Base-by-base conservation (phyloP, 2,329 filamentous ascomycete genomes). In the Cryoendolithus antarcticus region DNA sequence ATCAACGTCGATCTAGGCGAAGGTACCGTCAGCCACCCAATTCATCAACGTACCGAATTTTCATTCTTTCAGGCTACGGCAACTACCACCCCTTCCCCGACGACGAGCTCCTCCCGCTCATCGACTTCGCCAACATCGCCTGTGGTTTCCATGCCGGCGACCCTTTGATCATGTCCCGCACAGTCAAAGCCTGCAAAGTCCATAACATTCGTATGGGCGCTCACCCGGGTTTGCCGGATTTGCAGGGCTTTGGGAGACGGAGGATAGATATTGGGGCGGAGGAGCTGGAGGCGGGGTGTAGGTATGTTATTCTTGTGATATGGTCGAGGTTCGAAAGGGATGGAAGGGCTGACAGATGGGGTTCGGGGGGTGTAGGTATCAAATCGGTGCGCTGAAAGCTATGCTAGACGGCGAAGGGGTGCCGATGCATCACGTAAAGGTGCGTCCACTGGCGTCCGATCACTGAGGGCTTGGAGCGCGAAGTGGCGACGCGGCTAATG, bases 151-250 rank as follows among this genome's bases (percentile, higher is more conserved):
- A 56, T 37, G 52, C 50, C 27, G 71, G 74, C 31, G 77, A 81
- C 44, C 75, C 76, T 0, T 51, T 73, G n/a, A 75, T 78, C 39
- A 81, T 80, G 75, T 60, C 69, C 35, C 62, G 73, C 40, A 80
- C 75, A 0, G 69, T 80, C 9, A 62, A 60, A 7, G 61, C 69
- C 11, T 76, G 72, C 58, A 79, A 77, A 56, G 53, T 65, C 32
- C 67, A 76, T 55, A 64, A 64, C 41, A 67, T 80, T 43, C 65
- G 63, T 35, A 60, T 73, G 4, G 77, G 77, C 6, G 77, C 77
- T 0, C 77, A 82, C 48, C 77, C 77, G 0, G 75, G 75, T 2
- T 62, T 80, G 1, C 75, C 72, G n/a, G 77, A 81, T 52, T 64
- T 78, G 13, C 67, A 75, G 57, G 77, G 77, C 6, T 81, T 81